Evolutionary conservation across 2,329 filamentous ascomycete species (phyloP).

Genomic region (Xylaria multiplex): DNA sequence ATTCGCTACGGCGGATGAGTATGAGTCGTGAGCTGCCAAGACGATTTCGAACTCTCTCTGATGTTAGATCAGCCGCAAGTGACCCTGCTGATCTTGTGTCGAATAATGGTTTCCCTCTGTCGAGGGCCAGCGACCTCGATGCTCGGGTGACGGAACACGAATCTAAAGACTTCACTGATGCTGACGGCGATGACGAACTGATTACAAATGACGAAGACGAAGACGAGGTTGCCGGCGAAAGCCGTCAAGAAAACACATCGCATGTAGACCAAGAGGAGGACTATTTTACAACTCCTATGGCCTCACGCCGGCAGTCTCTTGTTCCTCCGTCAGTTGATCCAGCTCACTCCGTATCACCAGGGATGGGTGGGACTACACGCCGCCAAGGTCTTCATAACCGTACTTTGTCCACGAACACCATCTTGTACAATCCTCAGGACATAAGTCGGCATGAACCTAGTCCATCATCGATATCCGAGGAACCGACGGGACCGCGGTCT

Average conservation of each 20-base stretch:
- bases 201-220: slow-evolving; percentile 81
- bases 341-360: slow-evolving; percentile 48
- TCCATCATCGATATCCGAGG: slow-evolving; percentile 58
- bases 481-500: slow-evolving; percentile 46
- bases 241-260: slow-evolving; percentile 44
- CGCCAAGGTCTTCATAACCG: slow-evolving; percentile 69
- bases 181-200: slow-evolving; percentile 90
- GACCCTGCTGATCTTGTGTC: slow-evolving; percentile 72
- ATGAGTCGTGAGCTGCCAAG: slow-evolving; percentile 60
- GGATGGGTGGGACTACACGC: slow-evolving; percentile 46
- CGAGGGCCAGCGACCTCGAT: slow-evolving; percentile 46
- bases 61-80: slow-evolving; percentile 68
- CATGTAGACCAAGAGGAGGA: slow-evolving; percentile 55
- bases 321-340: slow-evolving; percentile 50
- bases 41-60: slow-evolving; percentile 62
- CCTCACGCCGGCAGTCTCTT: slow-evolving; percentile 52
- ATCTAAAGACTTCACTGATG: slow-evolving; percentile 75
- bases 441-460: slow-evolving; percentile 49
- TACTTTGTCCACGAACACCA: slow-evolving; percentile 83
- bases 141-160: slow-evolving; percentile 57
- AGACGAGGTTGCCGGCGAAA: slow-evolving; percentile 60
- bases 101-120: slow-evolving; percentile 49
- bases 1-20: slow-evolving; percentile 64
- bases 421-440: slow-evolving; percentile 79
- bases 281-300: slow-evolving; percentile 65